These are phyloP conservation scores for Trichoderma reesei DNA, from an alignment of 495 filamentous ascomycete species.

Conservation along the genomic window DNA sequence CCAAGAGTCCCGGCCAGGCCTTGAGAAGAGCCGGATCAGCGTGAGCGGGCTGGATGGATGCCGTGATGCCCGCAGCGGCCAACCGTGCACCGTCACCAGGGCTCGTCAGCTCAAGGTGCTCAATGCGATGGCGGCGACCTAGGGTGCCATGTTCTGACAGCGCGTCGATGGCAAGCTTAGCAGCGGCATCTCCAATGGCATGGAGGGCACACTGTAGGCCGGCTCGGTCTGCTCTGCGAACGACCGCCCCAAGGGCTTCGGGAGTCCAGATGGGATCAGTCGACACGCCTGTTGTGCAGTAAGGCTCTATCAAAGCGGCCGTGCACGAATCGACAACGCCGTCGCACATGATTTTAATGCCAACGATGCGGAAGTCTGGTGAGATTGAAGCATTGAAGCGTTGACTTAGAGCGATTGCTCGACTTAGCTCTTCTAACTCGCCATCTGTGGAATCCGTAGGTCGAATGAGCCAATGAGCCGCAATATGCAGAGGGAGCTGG, in stretches of 20 bases:
- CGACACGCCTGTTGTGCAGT: constrained; percentile 29
- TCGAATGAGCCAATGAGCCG: constrained; percentile 53
- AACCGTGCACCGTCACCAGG: constrained; percentile 43
- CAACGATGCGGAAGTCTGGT: constrained; percentile 48
- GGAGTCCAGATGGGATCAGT: constrained; percentile 47
- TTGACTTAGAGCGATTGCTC: constrained; percentile 44
- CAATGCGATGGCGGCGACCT: constrained; percentile 46
- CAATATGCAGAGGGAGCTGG: constrained; percentile 45
- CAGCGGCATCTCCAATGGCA: constrained; percentile 53
- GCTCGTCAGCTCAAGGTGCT: constrained; percentile 51
- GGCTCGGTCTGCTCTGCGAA: constrained; percentile 42
- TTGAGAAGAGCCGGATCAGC: constrained; percentile 51
- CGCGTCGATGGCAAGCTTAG: constrained; percentile 45
- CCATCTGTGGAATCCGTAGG: constrained; percentile 25
- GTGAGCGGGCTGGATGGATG: constrained; percentile 54
- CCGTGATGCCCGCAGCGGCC: constrained; percentile 47
- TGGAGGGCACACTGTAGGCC: constrained; percentile 55
- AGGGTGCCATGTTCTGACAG: constrained; percentile 36
- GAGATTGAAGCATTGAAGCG: constrained; percentile 37
- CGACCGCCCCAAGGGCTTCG: constrained; percentile 41
- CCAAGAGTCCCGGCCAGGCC: constrained; percentile 49
- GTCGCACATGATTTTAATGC: constrained; percentile 60
- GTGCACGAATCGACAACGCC: constrained; percentile 60
- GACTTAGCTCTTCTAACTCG: constrained; percentile 46
- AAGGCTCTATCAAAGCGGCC: constrained; percentile 51